Base-by-base conservation (phyloP, 805 yeast species). In the Nakazawaea wickerhamii region DNA sequence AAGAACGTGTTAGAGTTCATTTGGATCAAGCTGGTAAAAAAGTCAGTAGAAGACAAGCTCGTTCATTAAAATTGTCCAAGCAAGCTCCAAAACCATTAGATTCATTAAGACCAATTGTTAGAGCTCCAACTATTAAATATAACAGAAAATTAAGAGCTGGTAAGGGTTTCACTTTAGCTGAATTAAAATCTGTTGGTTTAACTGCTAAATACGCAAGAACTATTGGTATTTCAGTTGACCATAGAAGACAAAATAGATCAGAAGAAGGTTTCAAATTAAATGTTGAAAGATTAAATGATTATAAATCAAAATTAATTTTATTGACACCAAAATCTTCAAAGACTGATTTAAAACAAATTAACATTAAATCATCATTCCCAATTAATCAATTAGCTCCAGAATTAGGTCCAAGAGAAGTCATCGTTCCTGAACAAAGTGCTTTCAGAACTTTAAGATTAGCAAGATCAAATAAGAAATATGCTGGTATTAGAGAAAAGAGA, bases 11-110 rank as follows among this genome's bases (percentile, higher is more conserved):
- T 81, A 87, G 80, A 73, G 96, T 88, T 65, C 99, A 95, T 89
- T 85, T 93, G 70, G 97, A 93, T 91, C 99, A 93, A 81, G 96
- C 99, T 68, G 99, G 99, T 73, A 89, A 91, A 84, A 93, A 93
- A 84, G 89, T 76, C 66, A 82, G 95, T 56, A 89, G 99, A 84
- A 85, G 99, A 79, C 77, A 75, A 58, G 84, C 96, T 58, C 88
- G 99, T 77, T 84, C 86, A 68, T 64, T 83, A 63, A 90, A 85
- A 79, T 95, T 96, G 62, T 96, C 96, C 63, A 76, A 76, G 69
- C 73, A 84, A 61, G 98, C 99, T 64, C 99, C 99, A 77, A 90
- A 86, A 70, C 99, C 99, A 64, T 76, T 93, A 68, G 99, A 93
- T 70, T 71, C 81, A 57, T 81, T 93, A 68, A 86, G 97, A 79